Conservation (phyloP, 768 basidiomycete genomes). For the Pleurotus citrinopileatus region DNA sequence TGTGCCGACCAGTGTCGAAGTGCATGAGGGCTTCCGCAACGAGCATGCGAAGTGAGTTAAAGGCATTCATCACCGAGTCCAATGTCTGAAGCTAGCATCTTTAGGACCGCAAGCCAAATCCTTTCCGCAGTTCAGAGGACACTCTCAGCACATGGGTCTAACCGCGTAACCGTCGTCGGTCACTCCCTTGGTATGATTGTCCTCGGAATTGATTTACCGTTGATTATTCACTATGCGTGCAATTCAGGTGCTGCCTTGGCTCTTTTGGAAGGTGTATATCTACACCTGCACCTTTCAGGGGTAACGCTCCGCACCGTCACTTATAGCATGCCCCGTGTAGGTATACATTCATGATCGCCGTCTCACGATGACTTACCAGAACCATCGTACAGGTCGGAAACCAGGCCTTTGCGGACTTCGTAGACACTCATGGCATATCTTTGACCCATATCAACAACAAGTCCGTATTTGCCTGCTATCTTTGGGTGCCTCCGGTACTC, state of each 20-base stretch:
- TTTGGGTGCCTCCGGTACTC: background rate
- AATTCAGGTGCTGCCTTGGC: constrained; percentile 52
- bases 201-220: background rate
- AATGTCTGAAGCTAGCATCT: no score
- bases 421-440: constrained; percentile 42
- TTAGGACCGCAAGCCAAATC: constrained; percentile 42
- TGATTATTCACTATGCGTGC: constrained; percentile 23
- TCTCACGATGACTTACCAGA: no score
- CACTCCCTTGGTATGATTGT: constrained; percentile 37
- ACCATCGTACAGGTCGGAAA: constrained; percentile 46
- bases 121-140: constrained; percentile 37
- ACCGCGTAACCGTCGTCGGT: constrained; percentile 40
- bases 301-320: constrained; percentile 29
- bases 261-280: constrained; percentile 53
- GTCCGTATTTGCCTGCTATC: constrained; percentile 19
- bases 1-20: constrained; percentile 32
- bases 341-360: constrained; percentile 14
- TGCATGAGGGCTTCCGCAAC: constrained; percentile 42
- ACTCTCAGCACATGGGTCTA: constrained; percentile 29
- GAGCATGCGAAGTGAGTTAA: constrained; percentile 39
- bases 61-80: background rate
- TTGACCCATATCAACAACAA: constrained; percentile 64
- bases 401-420: constrained; percentile 58
- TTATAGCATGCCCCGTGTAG: constrained; percentile 43
- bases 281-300: constrained; percentile 46